These are phyloP conservation scores for Ceratocystis albifundus DNA, from an alignment of 2,329 filamentous ascomycete genomes.

Conservation along the genomic window DNA sequence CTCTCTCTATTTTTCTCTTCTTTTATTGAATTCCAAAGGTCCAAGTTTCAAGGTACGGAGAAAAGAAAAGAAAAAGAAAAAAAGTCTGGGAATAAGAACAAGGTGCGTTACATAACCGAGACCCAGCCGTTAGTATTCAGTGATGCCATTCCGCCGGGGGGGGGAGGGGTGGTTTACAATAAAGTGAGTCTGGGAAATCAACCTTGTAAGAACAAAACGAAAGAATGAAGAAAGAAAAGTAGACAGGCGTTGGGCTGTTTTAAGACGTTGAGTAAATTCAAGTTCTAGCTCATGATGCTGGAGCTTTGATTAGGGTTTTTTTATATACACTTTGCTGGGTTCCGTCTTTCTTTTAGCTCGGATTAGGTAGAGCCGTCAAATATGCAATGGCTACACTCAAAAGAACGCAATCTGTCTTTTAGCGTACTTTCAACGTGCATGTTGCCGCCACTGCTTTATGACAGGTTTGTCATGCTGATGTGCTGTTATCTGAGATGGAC, in stretches of 20 bases:
- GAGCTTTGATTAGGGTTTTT: no score
- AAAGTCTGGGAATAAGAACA: background rate
- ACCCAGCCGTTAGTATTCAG: background rate
- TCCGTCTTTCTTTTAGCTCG: no score
- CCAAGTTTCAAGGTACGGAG: constrained; percentile 1
- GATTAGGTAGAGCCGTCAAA: no score
- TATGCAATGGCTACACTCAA: no score
- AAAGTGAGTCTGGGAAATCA: background rate
- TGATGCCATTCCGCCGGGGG: background rate
- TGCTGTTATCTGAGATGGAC: background rate
- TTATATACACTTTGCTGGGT: no score
- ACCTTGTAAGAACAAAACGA: background rate
- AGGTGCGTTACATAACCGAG: background rate
- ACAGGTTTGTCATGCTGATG: no score
- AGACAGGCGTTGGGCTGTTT: background rate
- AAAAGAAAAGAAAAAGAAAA: background rate
- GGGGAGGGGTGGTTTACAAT: no score
- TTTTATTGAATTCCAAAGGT: constrained; percentile 4
- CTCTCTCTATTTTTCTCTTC: background rate
- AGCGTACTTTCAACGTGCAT: no score
- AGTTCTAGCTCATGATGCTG: no score
- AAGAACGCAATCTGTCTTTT: no score
- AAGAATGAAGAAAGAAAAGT: background rate
- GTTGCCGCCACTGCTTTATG: no score
- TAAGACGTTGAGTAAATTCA: no score